A percentile compares a stretch with the other conserved stretches of the same genome.
Evolutionary conservation across 176 grass and related monocot genomes (phyloP).

Genomic region (Triticum timopheevii): DNA sequence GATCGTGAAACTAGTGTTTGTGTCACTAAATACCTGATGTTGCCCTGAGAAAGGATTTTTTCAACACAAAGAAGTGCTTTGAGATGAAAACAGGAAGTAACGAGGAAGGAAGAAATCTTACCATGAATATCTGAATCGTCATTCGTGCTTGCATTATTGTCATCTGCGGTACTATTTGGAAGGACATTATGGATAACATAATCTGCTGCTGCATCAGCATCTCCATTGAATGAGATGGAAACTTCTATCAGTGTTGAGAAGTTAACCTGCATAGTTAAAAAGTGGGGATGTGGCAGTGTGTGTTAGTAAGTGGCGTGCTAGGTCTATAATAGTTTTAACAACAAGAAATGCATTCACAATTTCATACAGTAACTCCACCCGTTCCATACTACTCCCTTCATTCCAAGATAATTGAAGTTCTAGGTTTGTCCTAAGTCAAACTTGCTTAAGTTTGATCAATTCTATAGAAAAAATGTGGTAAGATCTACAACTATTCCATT

Average conservation of each 20-base stretch:
- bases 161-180: background rate
- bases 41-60: background rate
- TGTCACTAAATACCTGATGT: background rate
- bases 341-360: background rate
- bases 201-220: slow-evolving; percentile 29
- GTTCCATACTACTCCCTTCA: too few species aligned
- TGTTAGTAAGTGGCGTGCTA: background rate
- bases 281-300: background rate
- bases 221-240: slow-evolving; percentile 34
- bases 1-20: background rate
- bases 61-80: background rate
- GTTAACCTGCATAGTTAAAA: slow-evolving; percentile 18
- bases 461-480: too few species aligned
- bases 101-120: background rate
- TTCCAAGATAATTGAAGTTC: too few species aligned
- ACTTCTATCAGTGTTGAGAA: slow-evolving; percentile 34
- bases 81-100: background rate
- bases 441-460: too few species aligned
- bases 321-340: background rate
- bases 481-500: too few species aligned
- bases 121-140: background rate
- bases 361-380: background rate
- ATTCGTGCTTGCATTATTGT: background rate
- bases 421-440: too few species aligned
- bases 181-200: slow-evolving; percentile 30